A percentile compares a stretch with the other conserved stretches of the same genome.
Evolutionary conservation across 1,284 basidiomycete genomes (phyloP).

Genomic region (Leccinum solheimii): DNA sequence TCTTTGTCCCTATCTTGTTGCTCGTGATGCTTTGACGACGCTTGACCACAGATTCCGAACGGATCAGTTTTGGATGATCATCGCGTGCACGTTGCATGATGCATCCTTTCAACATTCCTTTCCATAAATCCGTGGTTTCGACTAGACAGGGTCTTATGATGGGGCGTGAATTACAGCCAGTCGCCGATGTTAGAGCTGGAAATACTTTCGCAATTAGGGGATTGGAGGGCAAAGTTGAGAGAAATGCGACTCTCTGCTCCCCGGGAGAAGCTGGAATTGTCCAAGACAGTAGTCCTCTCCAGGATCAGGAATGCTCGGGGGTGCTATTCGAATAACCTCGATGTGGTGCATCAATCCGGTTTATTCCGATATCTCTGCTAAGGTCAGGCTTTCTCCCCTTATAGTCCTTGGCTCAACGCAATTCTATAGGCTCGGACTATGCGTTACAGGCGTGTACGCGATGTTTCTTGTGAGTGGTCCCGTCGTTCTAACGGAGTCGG

Average conservation of each 20-base stretch:
- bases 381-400: conserved; percentile 19
- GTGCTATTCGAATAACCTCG: conserved; percentile 54
- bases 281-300: conserved; percentile 37
- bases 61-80: neutral
- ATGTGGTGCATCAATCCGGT: no score
- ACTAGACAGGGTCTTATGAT: conserved; percentile 63
- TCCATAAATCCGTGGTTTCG: neutral
- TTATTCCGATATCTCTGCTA: conserved; percentile 27
- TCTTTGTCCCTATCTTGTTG: neutral
- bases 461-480: conserved; percentile 67
- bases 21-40: neutral
- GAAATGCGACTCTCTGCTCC: conserved; percentile 89
- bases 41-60: neutral
- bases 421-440: conserved; percentile 54
- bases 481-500: conserved; percentile 3
- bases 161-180: conserved; percentile 89
- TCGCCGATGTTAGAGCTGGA: conserved; percentile 86
- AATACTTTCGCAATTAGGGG: conserved; percentile 96
- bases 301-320: conserved; percentile 65
- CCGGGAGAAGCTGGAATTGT: conserved; percentile 48
- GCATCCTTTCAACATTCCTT: neutral
- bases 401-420: neutral
- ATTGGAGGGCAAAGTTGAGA: conserved; percentile 85
- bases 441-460: conserved; percentile 71
- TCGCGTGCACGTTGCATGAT: neutral